Evolutionary conservation across 139 green algal species (phyloP).

Genomic region (Coccomyxa sp.): DNA sequence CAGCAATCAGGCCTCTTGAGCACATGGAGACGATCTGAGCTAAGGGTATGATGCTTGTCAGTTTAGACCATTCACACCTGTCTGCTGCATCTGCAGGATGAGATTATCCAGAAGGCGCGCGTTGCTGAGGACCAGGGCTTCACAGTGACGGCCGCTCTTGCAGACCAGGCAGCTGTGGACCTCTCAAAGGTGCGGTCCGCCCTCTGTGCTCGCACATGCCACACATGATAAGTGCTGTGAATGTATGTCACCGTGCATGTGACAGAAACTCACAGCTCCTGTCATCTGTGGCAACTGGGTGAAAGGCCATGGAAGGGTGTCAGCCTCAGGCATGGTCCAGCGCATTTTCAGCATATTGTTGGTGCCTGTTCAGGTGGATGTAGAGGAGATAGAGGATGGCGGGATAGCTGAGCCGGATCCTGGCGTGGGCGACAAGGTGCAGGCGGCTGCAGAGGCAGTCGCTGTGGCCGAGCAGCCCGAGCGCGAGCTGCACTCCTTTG

Average conservation of each 20-base stretch:
- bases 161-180: background rate
- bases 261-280: too few species aligned
- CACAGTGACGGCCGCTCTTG: background rate
- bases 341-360: background rate
- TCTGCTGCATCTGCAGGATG: background rate
- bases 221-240: background rate
- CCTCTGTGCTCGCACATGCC: background rate
- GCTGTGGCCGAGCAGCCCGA: slow-evolving; percentile 40
- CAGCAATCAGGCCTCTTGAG: too few species aligned
- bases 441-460: slow-evolving; percentile 3
- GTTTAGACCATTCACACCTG: background rate
- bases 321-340: too few species aligned
- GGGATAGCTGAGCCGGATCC: background rate
- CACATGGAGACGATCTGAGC: too few species aligned
- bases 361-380: background rate
- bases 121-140: background rate
- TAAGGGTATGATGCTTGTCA: too few species aligned
- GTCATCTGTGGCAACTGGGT: background rate
- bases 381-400: background rate
- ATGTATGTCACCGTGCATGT: background rate
- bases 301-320: too few species aligned
- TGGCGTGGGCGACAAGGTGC: slow-evolving; percentile 12
- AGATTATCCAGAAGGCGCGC: slow-evolving; percentile 4
- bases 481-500: slow-evolving; percentile 66
- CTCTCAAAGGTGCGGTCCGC: background rate